phyloP scores from a whole-genome alignment of 345 rosid species.

The Raphanus sativus region DNA sequence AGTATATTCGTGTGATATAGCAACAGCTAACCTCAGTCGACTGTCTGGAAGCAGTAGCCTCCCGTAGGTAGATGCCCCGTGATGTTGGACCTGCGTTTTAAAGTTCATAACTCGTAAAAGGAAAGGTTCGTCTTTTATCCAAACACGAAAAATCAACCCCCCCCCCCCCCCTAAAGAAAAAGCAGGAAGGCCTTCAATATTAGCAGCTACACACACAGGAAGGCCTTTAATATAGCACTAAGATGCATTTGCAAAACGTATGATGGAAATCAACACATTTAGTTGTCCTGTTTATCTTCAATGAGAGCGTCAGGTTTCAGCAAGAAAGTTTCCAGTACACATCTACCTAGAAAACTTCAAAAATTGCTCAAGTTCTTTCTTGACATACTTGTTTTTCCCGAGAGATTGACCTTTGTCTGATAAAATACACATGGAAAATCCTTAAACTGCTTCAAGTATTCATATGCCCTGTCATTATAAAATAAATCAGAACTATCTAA shows the following conservation, averaged over 20 bases:
- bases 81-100: conserved; percentile 64
- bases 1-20: conserved; percentile 8
- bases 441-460: conserved; percentile 59
- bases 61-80: conserved; percentile 90
- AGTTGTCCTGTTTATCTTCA: conserved; percentile 2
- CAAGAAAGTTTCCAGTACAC: conserved; percentile 8
- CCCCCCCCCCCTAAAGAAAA: background rate
- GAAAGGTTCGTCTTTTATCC: background rate
- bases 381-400: conserved; percentile 79
- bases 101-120: conserved; percentile 11
- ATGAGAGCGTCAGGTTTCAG: conserved; percentile 23
- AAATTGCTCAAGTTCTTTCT: background rate
- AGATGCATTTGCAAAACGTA: conserved; percentile 23
- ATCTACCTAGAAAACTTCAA: conserved; percentile 16
- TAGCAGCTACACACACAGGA: conserved; percentile 15
- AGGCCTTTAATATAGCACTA: conserved; percentile 14
- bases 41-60: conserved; percentile 62
- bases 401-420: conserved; percentile 69
- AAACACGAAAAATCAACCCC: background rate
- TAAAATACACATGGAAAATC: conserved; percentile 63
- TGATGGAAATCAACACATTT: background rate
- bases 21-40: conserved; percentile 70
- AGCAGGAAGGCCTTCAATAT: conserved; percentile 3
- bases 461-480: conserved; percentile 66
- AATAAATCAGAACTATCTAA: conserved; percentile 32